Evolutionary conservation across 2,329 filamentous ascomycete genomes (phyloP).

Genomic region (Neobulgaria alba): DNA sequence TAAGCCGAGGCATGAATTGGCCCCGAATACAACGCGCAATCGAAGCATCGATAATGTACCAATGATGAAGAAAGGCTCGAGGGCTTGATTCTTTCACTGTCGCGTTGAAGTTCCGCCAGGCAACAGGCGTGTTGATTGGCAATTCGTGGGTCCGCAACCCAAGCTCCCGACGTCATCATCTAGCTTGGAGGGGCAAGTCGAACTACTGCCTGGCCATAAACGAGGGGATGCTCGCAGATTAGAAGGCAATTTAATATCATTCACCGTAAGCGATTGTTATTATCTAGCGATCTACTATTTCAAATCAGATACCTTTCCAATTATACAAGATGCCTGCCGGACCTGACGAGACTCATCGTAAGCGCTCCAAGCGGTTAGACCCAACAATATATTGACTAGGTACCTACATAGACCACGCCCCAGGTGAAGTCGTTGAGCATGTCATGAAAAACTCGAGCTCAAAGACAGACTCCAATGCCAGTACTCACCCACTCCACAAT

Average conservation of each 20-base stretch:
- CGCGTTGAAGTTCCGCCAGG: no score
- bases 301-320: slow-evolving; percentile 2
- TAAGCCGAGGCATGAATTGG: no score
- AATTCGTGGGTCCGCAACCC: not conserved
- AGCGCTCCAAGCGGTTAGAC: not conserved
- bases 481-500: slow-evolving; percentile 30
- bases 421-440: slow-evolving; percentile 27
- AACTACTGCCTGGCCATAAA: not conserved
- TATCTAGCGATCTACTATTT: no score
- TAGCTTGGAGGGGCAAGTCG: not conserved
- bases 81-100: not conserved
- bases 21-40: not conserved
- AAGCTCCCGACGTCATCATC: not conserved
- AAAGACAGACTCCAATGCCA: slow-evolving; percentile 30
- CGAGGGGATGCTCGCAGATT: no score
- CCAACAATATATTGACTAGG: not conserved
- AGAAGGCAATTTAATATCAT: no score
- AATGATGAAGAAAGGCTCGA: not conserved
- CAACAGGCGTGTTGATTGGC: not conserved
- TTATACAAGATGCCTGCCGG: slow-evolving; percentile 30
- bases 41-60: not conserved
- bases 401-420: slow-evolving; percentile 23
- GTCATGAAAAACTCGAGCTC: slow-evolving; percentile 30
- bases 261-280: no score
- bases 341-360: slow-evolving; percentile 29